A percentile compares a stretch with the other conserved stretches of the same genome.
Evolutionary conservation across 495 filamentous ascomycete genomes (phyloP).

Genomic region (Xylaria cubensis): DNA sequence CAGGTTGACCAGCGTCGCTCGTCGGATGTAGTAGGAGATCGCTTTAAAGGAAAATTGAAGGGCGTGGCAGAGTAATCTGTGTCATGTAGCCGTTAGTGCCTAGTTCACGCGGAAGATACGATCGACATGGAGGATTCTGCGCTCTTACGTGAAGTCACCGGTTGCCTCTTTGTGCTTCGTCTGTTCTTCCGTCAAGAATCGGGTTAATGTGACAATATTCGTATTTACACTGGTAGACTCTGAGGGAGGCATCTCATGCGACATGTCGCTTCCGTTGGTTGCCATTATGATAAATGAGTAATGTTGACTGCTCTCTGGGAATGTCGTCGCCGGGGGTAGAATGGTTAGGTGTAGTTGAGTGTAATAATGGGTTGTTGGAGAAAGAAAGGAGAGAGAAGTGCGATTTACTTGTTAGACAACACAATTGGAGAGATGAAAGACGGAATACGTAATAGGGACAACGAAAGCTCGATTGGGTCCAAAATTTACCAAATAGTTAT

Average conservation of each 20-base stretch:
- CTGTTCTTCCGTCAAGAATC: slow-evolving; percentile 96
- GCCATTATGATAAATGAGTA: slow-evolving; percentile 33
- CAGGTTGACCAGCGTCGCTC: slow-evolving; percentile 95
- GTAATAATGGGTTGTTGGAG: background rate
- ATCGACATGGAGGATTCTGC: background rate
- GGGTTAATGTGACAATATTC: slow-evolving; percentile 91
- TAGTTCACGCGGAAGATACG: background rate
- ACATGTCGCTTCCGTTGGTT: slow-evolving; percentile 40
- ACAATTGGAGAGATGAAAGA: slow-evolving; percentile 21
- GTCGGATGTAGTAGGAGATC: slow-evolving; percentile 98
- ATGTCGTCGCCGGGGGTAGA: background rate
- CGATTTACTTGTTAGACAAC: background rate
- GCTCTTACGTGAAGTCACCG: slow-evolving; percentile 94
- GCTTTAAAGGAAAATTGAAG: slow-evolving; percentile 99
- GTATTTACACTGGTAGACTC: slow-evolving; percentile 85
- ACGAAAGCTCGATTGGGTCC: slow-evolving; percentile 11
- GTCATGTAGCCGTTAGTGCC: slow-evolving; percentile 7
- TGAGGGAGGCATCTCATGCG: slow-evolving; percentile 41
- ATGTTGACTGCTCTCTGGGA: slow-evolving; percentile 22
- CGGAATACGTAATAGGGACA: slow-evolving; percentile 16
- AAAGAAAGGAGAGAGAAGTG: background rate
- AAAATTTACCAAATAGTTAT: slow-evolving; percentile 5
- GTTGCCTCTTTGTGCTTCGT: slow-evolving; percentile 91
- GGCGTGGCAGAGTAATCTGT: slow-evolving; percentile 91
- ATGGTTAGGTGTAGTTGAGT: background rate